Evolutionary conservation across 2,329 filamentous ascomycete genomes (phyloP).

Genomic region (Phyllosticta citribraziliensis): DNA sequence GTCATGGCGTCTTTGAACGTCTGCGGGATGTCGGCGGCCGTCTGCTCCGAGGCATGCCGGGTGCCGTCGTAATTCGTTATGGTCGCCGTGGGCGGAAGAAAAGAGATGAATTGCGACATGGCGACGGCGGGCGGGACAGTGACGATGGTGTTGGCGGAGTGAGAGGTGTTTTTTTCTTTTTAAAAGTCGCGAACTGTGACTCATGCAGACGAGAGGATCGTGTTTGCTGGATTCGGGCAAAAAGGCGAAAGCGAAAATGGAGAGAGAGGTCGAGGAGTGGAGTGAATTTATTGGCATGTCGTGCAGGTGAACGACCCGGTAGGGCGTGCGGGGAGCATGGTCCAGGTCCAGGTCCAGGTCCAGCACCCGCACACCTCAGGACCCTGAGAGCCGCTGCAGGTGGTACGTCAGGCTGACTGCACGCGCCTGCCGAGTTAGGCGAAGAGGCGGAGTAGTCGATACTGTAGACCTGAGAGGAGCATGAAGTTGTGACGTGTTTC

Average conservation of each 20-base stretch:
- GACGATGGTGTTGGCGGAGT: not conserved
- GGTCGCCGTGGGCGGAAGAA: constrained; percentile 26
- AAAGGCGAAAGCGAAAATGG: not conserved
- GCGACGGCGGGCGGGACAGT: constrained; percentile 1
- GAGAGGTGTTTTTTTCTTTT: not conserved
- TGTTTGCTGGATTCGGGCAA: not conserved
- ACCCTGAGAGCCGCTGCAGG: not conserved
- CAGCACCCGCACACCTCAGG: not conserved
- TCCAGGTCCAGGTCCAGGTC: too few species aligned
- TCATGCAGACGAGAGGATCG: not conserved
- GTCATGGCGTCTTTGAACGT: constrained; percentile 46
- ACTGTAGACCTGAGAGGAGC: not conserved
- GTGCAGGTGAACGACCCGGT: too few species aligned
- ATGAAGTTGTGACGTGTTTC: not conserved
- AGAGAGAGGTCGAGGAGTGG: not conserved
- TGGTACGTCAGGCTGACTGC: not conserved
- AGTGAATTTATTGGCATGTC: not conserved
- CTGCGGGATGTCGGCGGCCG: constrained; percentile 27
- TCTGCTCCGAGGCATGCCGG: constrained; percentile 24
- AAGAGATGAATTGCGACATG: constrained; percentile 28
- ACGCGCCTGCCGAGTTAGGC: not conserved
- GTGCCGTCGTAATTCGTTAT: constrained; percentile 28
- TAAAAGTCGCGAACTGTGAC: not conserved
- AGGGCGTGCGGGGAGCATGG: too few species aligned
- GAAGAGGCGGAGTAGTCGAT: not conserved